Evolutionary conservation across 2,329 filamentous ascomycete genomes (phyloP).

Genomic region (Fusarium verticillioides): DNA sequence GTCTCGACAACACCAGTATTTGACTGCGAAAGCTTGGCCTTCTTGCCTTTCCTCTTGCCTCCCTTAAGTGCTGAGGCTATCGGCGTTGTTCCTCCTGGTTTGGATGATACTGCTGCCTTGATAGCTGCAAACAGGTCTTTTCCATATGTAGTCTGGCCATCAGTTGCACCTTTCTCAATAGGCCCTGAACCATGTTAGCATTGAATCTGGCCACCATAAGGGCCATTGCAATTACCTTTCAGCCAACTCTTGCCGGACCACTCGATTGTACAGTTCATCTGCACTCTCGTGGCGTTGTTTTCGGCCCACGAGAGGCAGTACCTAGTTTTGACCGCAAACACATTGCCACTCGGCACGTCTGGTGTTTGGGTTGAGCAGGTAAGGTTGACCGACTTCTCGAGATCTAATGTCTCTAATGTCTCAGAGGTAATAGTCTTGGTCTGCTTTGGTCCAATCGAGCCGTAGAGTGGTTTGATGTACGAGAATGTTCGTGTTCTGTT

Average conservation of each 20-base stretch:
- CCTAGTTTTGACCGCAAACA: constrained; percentile 91
- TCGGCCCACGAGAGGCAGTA: constrained; percentile 96
- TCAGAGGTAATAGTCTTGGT: constrained; percentile 94
- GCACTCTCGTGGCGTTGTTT: constrained; percentile 83
- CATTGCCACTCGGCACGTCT: constrained; percentile 92
- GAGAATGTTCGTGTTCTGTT: constrained; percentile 79
- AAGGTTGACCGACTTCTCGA: constrained; percentile 89
- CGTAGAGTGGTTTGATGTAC: constrained; percentile 91
- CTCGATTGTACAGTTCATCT: constrained; percentile 90
- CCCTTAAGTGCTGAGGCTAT: constrained; percentile 60
- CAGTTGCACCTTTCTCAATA: constrained; percentile 94
- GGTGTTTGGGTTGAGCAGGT: constrained; percentile 87
- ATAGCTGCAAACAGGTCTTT: constrained; percentile 82
- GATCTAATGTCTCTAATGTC: constrained; percentile 83
- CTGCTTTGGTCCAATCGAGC: constrained; percentile 87
- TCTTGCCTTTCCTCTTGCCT: constrained; percentile 71
- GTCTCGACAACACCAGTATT: constrained; percentile 55
- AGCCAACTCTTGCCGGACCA: constrained; percentile 99
- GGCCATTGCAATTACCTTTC: constrained; percentile 72
- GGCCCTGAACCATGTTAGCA: constrained; percentile 70
- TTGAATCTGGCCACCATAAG: neutral
- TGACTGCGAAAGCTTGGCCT: constrained; percentile 59
- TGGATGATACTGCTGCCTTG: constrained; percentile 76
- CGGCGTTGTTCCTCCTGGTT: constrained; percentile 61
- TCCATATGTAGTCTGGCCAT: constrained; percentile 86